Evolutionary conservation across 345 rosid genomes (phyloP), one percentile per base, ranked within the genome.

Genomic region (Syzygium oleosum): DNA sequence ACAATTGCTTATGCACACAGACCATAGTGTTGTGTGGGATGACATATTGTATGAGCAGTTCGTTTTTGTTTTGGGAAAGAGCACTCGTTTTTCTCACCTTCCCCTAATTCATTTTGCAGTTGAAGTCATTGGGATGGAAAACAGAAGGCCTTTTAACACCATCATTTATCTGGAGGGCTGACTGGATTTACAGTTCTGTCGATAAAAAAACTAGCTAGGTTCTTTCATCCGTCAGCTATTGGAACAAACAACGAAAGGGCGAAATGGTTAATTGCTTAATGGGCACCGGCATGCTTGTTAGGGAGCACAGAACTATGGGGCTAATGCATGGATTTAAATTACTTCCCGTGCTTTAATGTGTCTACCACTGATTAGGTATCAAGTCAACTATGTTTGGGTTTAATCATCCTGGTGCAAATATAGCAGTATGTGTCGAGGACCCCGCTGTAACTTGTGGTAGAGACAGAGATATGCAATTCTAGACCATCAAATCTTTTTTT

Each of bases 111-210:
- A 77, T 86, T 86, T 85, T 90, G 93, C 95, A 96, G 98, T 88
- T 95, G 77, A 95, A 90, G 80, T 92, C 91, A 84, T 89, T 92
- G 7, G 98, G 99, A 87, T 97, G 99, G 98, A 95, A 94, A 89
- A 92, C 96, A 11, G 96, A 95, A 84, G 96, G 98, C 77, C 97
- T 97, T 86, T 95, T 96, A 53, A 91, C 96, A n/a, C 96, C 93
- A 56, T 94, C 98, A 29, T 90, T 96, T 85, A 88, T 91, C 56
- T 97, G 99, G 98, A 94, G 91, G 88, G 99, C 98, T 84, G 90
- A 92, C 79, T 96, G 99, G 99, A 88, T 86, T 73, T 29, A 77
- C 55, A 90, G n/a, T 61, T 68, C 91, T 29, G 87, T 88, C 3
- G 91, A 89, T 90, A 89, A 91, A 84, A 97, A 97, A 92, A 89